A percentile compares a stretch with the other conserved stretches of the same genome.
Evolutionary conservation across 768 basidiomycete genomes (phyloP).

Genomic region (Auriscalpium orientale): DNA sequence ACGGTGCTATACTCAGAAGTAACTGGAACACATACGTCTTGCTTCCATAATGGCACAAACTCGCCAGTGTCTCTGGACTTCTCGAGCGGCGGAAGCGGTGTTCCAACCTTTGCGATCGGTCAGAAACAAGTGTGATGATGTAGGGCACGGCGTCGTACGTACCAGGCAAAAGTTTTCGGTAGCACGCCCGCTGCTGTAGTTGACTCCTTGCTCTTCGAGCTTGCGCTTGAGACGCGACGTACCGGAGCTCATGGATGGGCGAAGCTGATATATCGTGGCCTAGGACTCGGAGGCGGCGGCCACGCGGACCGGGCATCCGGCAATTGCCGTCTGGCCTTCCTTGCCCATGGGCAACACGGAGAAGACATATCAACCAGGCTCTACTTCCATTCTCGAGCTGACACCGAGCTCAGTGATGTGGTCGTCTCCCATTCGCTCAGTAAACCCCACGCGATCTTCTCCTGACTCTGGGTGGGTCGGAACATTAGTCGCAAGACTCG

Average conservation of each 20-base stretch:
- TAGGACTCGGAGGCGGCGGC: too few relatives aligned
- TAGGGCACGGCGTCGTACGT: conserved; percentile 17
- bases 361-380: too few relatives aligned
- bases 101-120: conserved; percentile 63
- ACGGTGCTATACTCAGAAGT: conserved; percentile 11
- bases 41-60: conserved; percentile 97
- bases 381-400: too few relatives aligned
- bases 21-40: conserved; percentile 56
- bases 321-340: too few relatives aligned
- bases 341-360: too few relatives aligned
- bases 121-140: conserved; percentile 1
- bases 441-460: too few relatives aligned
- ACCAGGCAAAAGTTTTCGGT: conserved; percentile 86
- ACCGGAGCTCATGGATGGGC: conserved; percentile 27
- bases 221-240: conserved; percentile 69
- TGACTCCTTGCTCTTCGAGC: conserved; percentile 72
- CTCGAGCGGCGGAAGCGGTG: conserved; percentile 89
- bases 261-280: background rate
- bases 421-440: too few relatives aligned
- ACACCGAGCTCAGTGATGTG: too few relatives aligned
- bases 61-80: conserved; percentile 89
- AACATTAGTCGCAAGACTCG: too few relatives aligned
- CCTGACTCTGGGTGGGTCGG: too few relatives aligned
- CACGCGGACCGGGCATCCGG: too few relatives aligned
- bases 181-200: conserved; percentile 59